Conservation (phyloP, 2,329 filamentous ascomycete species). For the Waltergamsia citrina region DNA sequence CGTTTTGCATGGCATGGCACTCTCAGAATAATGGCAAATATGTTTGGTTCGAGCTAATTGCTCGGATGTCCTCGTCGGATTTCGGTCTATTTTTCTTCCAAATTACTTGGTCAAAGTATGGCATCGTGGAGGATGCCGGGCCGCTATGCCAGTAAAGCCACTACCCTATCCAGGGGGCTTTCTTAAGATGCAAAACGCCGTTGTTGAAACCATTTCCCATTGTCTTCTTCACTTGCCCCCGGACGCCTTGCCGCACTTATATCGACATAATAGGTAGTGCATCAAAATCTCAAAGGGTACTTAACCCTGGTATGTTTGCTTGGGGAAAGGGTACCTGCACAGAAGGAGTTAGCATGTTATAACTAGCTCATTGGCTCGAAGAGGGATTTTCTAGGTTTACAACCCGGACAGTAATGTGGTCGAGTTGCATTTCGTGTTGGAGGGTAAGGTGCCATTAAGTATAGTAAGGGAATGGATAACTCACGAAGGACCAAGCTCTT, state of each 20-base stretch:
- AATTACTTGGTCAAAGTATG: conserved; percentile 16
- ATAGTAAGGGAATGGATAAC: too few species aligned
- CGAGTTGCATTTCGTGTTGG: too few species aligned
- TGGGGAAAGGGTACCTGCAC: conserved; percentile 68
- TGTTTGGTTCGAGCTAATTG: too few species aligned
- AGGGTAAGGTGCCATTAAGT: too few species aligned
- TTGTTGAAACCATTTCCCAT: conserved; percentile 39
- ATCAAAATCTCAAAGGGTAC: neutral
- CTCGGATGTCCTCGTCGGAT: too few species aligned
- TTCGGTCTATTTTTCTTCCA: conserved; percentile 10
- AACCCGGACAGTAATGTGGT: too few species aligned
- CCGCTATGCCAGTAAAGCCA: conserved; percentile 21
- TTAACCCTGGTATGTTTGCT: conserved; percentile 57
- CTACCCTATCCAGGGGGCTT: conserved; percentile 10
- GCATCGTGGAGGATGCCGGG: conserved; percentile 33
- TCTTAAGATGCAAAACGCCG: conserved; percentile 22
- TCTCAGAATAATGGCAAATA: too few species aligned
- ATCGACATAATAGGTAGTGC: neutral
- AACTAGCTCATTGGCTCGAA: neutral
- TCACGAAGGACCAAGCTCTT: conserved; percentile 93
- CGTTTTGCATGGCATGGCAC: too few species aligned
- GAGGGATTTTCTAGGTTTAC: too few species aligned
- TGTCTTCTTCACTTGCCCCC: conserved; percentile 11
- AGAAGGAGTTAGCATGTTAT: conserved; percentile 3
- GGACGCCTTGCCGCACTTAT: conserved; percentile 33